Evolutionary conservation across 2,329 filamentous ascomycete species (phyloP), one percentile per base, ranked within the genome.

Genomic region (Talaromyces sp.): DNA sequence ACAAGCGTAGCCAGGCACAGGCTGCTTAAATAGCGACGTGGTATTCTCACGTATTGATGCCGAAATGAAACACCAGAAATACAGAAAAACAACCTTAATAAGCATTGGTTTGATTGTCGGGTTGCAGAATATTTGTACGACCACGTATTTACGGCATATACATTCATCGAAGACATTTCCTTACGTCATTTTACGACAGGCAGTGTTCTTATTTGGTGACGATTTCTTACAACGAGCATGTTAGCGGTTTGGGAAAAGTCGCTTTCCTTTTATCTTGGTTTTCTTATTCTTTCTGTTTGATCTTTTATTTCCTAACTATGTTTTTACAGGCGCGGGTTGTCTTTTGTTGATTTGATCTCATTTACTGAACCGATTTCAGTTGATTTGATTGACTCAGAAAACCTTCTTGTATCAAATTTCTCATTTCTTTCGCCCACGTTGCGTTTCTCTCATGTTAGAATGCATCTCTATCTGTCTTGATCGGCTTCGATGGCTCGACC

Each of bases 1-100:
- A 77, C 66, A 80, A 81, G 73, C 80, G 81, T 70, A 80, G 75
- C 71, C 80, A 82, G 69, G 65, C 79, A 59, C 80, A 81, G 68
- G 73, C 80, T 63, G 79, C 78, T 69, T 82, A 75, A 78, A 68
- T 52, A 65, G 65, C 41, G 33, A 41, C 37, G 50, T 57, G 69
- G 71, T 68, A 64, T 68, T 67, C 69, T 70, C 68, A 52, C 60
- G 35, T 68, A 59, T 71, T 65, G 54, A 65, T 45, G 61, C 61
- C 33, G 61, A 63, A 56, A 63, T 63, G 61, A 63, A 57, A 27
- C 35, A 52, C 16, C 27, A 41, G 33, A 24, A 33, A 64, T 66
- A 65, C 67, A 66, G 66, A 65, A 68, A 60, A 62, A 54, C n/a
- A 45, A 54, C 49, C 41, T 50, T 45, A 43, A 56, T 52, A 59